Evolutionary conservation across 169 alveolate species (phyloP), one percentile per base, ranked within the genome.

Genomic region (Plasmodium cynomolgi): DNA sequence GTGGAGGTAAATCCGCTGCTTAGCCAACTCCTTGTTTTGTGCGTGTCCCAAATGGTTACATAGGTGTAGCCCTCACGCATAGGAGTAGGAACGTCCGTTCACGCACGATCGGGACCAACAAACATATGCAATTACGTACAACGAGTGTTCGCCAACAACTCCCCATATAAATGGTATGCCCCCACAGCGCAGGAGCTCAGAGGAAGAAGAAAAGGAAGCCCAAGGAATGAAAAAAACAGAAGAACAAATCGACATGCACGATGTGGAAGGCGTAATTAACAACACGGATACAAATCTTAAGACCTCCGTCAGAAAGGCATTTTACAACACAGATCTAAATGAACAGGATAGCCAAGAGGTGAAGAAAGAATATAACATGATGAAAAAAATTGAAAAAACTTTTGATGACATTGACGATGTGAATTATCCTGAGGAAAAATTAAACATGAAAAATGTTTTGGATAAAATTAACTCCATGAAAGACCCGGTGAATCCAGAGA

Each of bases 381-480:
- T 90, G 83, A 80, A 90, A 26, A 90, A 90, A 90, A 90, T 90
- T 15, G 94, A 71, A 80, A 68, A 90, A 81, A 79, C 91, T 1
- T 90, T 81, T 80, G 91, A 90, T 68, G 94, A 90, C 44, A 47
- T 81, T 29, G 83, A 80, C 13, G 93, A 86, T 54, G 23, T 41
- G 20, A 75, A 86, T 86, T 39, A 58, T 56, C 90, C 90, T 26
- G 62, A 90, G 23, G 94, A 81, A n/a, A 81, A 90, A 68, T 74
- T 90, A 71, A 71, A 62, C 56, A 90, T 90, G 26, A 37, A 81
- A 56, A 81, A 90, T 26, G 73, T 90, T 17, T 62, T 80, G 71
- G 68, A 90, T 41, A 90, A 81, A 90, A 80, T 90, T 26, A 90
- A 68, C 73, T 80, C 94, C 11, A 90, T 80, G 91, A 90, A 90